A percentile compares a stretch with the other conserved stretches of the same genome.
These are phyloP conservation scores for Colletotrichum lini DNA, from an alignment of 2,329 filamentous ascomycete genomes.

Conservation along the genomic window DNA sequence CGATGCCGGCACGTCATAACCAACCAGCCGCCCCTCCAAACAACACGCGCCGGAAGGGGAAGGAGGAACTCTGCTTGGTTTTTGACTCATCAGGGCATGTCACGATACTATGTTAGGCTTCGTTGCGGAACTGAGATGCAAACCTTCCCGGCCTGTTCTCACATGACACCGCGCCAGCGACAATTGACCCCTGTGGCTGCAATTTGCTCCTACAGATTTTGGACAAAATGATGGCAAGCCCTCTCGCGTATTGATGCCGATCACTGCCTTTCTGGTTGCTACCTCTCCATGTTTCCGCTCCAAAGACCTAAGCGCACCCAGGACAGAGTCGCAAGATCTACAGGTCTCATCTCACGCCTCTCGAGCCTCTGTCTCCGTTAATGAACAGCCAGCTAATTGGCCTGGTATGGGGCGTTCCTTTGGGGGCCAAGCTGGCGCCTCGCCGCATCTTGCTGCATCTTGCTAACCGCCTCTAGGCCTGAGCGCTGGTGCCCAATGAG, in stretches of 20 bases:
- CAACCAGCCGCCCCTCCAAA: not conserved
- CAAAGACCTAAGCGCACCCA: slow-evolving; percentile 33
- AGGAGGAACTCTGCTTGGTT: not conserved
- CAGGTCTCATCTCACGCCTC: slow-evolving; percentile 39
- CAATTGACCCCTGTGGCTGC: slow-evolving; percentile 22
- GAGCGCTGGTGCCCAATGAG: slow-evolving; percentile 37
- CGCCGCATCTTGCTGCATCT: slow-evolving; percentile 8
- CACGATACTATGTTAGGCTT: not conserved
- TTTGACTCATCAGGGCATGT: not conserved
- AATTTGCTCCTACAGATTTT: slow-evolving; percentile 37
- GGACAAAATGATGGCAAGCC: slow-evolving; percentile 24
- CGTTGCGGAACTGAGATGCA: not conserved
- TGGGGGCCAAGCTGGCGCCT: slow-evolving; percentile 22
- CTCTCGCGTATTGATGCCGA: slow-evolving; percentile 30
- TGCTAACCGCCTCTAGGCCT: slow-evolving; percentile 12
- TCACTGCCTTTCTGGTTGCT: slow-evolving; percentile 21
- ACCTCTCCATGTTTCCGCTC: slow-evolving; percentile 32
- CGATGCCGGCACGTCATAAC: slow-evolving; percentile 15
- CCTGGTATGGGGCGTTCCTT: slow-evolving; percentile 15
- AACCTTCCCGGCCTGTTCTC: slow-evolving; percentile 10
- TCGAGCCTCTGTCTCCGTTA: slow-evolving; percentile 26
- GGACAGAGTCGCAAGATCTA: slow-evolving; percentile 37
- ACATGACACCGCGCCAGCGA: not conserved
- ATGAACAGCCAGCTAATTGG: slow-evolving; percentile 10
- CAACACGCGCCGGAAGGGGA: not conserved